Conservation (phyloP, 2,329 filamentous ascomycete species). For the Xylogone sp. region DNA sequence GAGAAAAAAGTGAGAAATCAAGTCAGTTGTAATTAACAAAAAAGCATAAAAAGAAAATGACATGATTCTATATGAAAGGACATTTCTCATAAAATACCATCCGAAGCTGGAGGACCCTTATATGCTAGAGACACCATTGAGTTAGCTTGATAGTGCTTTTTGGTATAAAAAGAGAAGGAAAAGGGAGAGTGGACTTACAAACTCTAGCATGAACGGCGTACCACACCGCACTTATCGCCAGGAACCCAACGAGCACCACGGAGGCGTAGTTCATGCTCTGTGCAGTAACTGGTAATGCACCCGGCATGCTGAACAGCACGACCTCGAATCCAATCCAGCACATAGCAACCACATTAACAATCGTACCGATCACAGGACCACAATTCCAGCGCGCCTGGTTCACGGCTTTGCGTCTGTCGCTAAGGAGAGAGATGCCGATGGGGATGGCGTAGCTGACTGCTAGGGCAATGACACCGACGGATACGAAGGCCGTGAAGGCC, state of each 20-base stretch:
- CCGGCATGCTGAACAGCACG: conserved; percentile 62
- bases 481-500: conserved; percentile 69
- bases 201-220: conserved; percentile 47
- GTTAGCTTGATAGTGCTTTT: neutral
- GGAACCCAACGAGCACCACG: conserved; percentile 54
- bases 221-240: conserved; percentile 45
- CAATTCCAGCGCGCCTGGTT: conserved; percentile 53
- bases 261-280: conserved; percentile 50
- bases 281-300: conserved; percentile 51
- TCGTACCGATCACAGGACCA: conserved; percentile 58
- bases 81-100: conserved; percentile 10
- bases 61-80: too few relatives aligned
- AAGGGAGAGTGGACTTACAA: conserved; percentile 31
- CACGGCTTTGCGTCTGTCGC: conserved; percentile 53
- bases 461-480: conserved; percentile 67
- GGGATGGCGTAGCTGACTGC: conserved; percentile 73
- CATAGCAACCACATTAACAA: conserved; percentile 54
- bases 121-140: conserved; percentile 10
- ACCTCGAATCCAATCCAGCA: conserved; percentile 56
- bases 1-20: too few relatives aligned
- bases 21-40: too few relatives aligned
- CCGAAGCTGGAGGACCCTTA: conserved; percentile 17
- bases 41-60: too few relatives aligned
- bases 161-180: conserved; percentile 1
- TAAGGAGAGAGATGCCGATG: conserved; percentile 63